Conservation (phyloP, 2,329 filamentous ascomycete species). For the Talaromyces sp. region DNA sequence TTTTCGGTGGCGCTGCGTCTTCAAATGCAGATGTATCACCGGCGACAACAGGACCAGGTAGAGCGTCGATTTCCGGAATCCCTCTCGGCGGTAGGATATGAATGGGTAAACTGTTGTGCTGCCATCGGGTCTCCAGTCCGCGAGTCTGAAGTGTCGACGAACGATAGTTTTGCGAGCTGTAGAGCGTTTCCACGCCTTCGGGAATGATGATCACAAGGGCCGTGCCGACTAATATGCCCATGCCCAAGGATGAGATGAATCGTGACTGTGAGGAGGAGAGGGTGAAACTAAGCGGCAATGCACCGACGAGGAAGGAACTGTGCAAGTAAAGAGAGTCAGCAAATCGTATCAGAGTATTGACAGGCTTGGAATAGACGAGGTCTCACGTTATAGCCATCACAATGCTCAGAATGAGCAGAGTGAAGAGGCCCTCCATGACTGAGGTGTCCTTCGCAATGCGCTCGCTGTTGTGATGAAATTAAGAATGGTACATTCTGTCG, state of each 20-base stretch:
- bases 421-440: conserved; percentile 60
- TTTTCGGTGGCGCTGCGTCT: conserved; percentile 9
- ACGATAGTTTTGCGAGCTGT: conserved; percentile 50
- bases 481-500: conserved; percentile 16
- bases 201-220: conserved; percentile 96
- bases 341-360: not conserved
- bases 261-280: conserved; percentile 83
- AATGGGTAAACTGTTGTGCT: conserved; percentile 19
- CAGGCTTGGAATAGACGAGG: too few species aligned
- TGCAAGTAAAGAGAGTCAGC: conserved; percentile 3
- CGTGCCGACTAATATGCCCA: conserved; percentile 90
- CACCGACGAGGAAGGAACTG: conserved; percentile 91
- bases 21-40: conserved; percentile 6
- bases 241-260: conserved; percentile 85
- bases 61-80: conserved; percentile 19
- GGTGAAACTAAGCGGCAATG: conserved; percentile 82
- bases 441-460: conserved; percentile 10
- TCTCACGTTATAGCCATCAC: conserved; percentile 64
- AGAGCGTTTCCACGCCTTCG: conserved; percentile 88
- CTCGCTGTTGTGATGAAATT: not conserved
- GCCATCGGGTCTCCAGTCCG: conserved; percentile 29
- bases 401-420: conserved; percentile 61
- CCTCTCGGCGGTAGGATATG: conserved; percentile 12
- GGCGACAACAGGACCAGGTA: conserved; percentile 32
- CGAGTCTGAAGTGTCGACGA: conserved; percentile 32